A percentile compares a stretch with the other conserved stretches of the same genome.
Conservation (phyloP, 371 early-diverging fungal genomes). For the Actinomortierella ambigua region DNA sequence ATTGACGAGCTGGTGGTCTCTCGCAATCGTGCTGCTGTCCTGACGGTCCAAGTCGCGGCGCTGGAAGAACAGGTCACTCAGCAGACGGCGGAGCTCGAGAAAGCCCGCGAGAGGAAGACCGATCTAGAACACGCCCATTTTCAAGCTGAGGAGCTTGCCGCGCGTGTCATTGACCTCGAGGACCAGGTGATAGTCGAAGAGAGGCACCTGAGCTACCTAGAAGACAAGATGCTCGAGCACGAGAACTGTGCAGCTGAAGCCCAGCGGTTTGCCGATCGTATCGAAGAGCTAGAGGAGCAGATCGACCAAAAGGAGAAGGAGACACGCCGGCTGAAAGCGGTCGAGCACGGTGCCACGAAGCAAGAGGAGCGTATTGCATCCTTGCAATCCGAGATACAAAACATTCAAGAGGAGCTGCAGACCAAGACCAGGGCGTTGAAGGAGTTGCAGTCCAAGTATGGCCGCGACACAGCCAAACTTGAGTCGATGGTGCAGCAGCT, state of each 20-base stretch:
- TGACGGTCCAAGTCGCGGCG: too few species aligned
- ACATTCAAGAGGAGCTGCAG: constrained; percentile 7
- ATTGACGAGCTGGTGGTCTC: too few species aligned
- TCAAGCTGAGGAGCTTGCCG: constrained; percentile 5
- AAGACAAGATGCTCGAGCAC: constrained; percentile 17
- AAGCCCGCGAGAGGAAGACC: constrained; percentile 5
- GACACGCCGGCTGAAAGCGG: constrained; percentile 4
- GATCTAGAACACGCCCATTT: background rate
- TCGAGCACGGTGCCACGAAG: constrained; percentile 6
- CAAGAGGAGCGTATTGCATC: background rate
- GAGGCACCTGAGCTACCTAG: constrained; percentile 28
- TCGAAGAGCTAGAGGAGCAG: constrained; percentile 9
- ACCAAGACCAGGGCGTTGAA: constrained; percentile 1
- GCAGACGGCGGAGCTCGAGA: constrained; percentile 2
- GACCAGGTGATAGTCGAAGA: constrained; percentile 25
- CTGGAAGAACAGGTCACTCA: too few species aligned
- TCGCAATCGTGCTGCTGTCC: too few species aligned
- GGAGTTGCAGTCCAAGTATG: constrained; percentile 9
- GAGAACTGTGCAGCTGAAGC: constrained; percentile 16
- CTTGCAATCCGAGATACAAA: constrained; percentile 8
- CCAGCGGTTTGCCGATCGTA: constrained; percentile 9
- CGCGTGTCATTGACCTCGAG: constrained; percentile 10
- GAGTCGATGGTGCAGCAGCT: constrained; percentile 22
- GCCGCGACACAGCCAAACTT: constrained; percentile 13
- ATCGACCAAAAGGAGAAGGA: constrained; percentile 14